A percentile compares a stretch with the other conserved stretches of the same genome.
These are phyloP conservation scores for Linum lewisii DNA, from an alignment of 345 rosid species.

Conservation along the genomic window DNA sequence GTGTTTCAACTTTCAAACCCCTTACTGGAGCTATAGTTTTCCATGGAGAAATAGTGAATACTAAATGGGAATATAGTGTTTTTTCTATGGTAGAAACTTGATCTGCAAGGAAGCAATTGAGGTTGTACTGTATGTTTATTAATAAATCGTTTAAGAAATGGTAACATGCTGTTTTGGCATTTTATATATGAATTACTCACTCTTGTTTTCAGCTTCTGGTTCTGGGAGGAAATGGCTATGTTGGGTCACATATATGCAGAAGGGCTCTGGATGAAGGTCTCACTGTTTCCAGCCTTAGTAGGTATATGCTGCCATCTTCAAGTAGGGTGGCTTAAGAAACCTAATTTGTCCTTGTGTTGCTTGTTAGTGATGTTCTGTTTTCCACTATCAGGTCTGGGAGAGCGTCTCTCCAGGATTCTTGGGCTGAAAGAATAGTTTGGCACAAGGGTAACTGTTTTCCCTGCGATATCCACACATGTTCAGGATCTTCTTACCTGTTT, in stretches of 20 bases:
- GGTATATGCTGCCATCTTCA: constrained; percentile 16
- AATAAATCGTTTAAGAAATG: no score
- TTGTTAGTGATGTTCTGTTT: neutral
- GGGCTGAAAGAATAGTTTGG: constrained; percentile 49
- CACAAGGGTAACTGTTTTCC: constrained; percentile 30
- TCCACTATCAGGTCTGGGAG: constrained; percentile 40
- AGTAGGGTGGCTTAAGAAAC: no score
- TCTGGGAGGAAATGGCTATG: constrained; percentile 35
- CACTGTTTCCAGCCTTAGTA: constrained; percentile 29
- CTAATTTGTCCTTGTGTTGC: neutral
- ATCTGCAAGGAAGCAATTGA: no score
- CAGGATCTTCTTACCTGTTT: constrained; percentile 1
- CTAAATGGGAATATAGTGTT: no score
- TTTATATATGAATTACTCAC: no score
- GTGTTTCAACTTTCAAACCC: no score
- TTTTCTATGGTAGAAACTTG: no score
- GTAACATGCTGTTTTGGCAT: no score
- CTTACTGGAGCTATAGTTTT: no score
- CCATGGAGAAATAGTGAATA: no score
- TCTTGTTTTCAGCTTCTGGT: constrained; percentile 24
- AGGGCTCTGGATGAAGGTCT: constrained; percentile 26
- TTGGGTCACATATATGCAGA: constrained; percentile 31
- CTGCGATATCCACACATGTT: neutral
- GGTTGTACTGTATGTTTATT: no score
- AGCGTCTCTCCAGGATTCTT: constrained; percentile 38